phyloP scores from a whole-genome alignment of 2,329 filamentous ascomycete genomes.

The Emmonsiellopsis sp. region DNA sequence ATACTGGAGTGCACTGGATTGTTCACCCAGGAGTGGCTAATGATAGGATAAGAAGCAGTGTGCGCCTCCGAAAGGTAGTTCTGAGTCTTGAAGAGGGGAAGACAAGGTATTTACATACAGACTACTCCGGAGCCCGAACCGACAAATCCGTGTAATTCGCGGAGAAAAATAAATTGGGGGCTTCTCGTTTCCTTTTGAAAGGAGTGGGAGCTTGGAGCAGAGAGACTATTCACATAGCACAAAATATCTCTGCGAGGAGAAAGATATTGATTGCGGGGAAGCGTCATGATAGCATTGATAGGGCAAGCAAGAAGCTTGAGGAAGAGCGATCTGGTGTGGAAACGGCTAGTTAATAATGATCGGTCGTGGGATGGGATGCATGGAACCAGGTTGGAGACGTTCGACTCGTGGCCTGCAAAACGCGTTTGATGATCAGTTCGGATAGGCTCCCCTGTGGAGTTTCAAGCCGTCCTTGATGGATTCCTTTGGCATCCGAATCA shows the following conservation, averaged over 20 bases:
- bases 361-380: not conserved
- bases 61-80: no score
- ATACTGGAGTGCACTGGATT: no score
- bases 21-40: no score
- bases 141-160: no score
- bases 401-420: not conserved
- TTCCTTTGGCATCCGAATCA: not conserved
- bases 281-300: not conserved
- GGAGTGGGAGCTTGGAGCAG: not conserved
- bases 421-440: not conserved
- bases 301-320: not conserved
- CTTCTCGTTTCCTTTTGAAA: no score
- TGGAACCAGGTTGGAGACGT: not conserved
- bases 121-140: no score
- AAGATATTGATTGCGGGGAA: not conserved
- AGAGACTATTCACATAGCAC: not conserved
- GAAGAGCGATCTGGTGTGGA: slow-evolving; percentile 1
- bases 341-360: not conserved
- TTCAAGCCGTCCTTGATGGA: not conserved
- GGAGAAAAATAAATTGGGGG: no score
- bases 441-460: not conserved
- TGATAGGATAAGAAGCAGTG: no score
- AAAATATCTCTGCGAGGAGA: slow-evolving; percentile 1
- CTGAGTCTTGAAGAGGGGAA: no score
- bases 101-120: no score